Base-by-base conservation (phyloP, 225 moss, liverwort and hornwort genomes). In the Neckera pumila region DNA sequence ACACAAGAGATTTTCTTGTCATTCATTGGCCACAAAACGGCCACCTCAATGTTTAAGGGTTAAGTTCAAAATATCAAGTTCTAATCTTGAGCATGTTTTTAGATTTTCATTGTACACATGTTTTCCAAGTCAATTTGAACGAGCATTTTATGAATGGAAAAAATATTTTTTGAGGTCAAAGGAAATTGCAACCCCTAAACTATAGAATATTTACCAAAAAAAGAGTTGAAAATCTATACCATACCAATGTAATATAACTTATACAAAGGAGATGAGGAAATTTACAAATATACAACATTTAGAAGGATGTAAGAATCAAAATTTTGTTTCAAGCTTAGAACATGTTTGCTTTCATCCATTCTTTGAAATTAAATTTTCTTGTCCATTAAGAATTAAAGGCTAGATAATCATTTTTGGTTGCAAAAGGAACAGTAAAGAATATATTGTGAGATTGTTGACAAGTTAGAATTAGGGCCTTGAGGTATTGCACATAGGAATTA, bases 31-130 rank as follows among this genome's bases (percentile, higher is more conserved):
- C n/a, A n/a, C n/a, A n/a, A n/a, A n/a, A n/a, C n/a, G n/a, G n/a
- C n/a, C n/a, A n/a, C n/a, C n/a, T n/a, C n/a, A n/a, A n/a, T n/a
- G n/a, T n/a, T n/a, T n/a, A n/a, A n/a, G n/a, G n/a, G n/a, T n/a
- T n/a, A 5, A 26, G 1, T 27, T 14, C 6, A 43, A 72, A 72
- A 43, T 43, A 72, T 72, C 10, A 72, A 72, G 2, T 72, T 43
- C 7, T 43, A 27, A 16, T 42, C 0, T 0, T 70, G 4, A 38
- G 8, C 14, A 23, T 14, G 3, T 14, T 40, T 40, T 8, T 4
- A 69, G 7, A 38, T 69, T 69, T 69, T 23, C 2, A 23, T 69
- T 40, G 23, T 8, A 70, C 8, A 22, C n/a, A n/a, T n/a, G n/a
- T n/a, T n/a, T n/a, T n/a, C n/a, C n/a, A n/a, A n/a, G n/a, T n/a